Percentiles rank a stretch among this genome's conserved stretches.
Conservation (phyloP, 2,329 filamentous ascomycete species). For the Falciphora oryzae region DNA sequence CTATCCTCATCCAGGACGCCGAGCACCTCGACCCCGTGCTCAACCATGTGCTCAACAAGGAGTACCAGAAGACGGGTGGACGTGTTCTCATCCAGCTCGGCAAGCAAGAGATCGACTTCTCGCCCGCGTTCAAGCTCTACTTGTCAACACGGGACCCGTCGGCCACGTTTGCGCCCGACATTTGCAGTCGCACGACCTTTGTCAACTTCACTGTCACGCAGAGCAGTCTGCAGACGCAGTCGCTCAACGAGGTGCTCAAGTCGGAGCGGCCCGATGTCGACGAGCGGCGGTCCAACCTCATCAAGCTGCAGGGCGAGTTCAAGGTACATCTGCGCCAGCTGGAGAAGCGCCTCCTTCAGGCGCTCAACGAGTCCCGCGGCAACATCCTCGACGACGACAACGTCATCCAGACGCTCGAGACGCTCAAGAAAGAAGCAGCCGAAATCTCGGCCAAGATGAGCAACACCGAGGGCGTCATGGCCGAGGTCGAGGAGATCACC, state of each 20-base stretch:
- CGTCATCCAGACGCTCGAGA: slow-evolving; percentile 96
- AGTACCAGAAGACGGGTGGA: slow-evolving; percentile 97
- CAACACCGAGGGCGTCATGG: slow-evolving; percentile 97
- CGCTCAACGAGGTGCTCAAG: slow-evolving; percentile 93
- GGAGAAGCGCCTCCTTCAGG: slow-evolving; percentile 88
- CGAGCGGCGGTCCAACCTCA: slow-evolving; percentile 90
- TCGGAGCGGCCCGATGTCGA: slow-evolving; percentile 97
- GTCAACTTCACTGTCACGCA: slow-evolving; percentile 99
- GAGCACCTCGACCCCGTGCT: slow-evolving; percentile 96
- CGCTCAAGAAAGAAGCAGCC: slow-evolving; percentile 92
- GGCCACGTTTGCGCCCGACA: slow-evolving; percentile 86
- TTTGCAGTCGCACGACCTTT: slow-evolving; percentile 97
- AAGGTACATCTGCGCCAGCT: slow-evolving; percentile 95
- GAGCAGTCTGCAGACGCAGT: slow-evolving; percentile 97
- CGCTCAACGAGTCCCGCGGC: slow-evolving; percentile 92
- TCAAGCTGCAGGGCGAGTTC: slow-evolving; percentile 98
- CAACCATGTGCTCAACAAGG: slow-evolving; percentile 98
- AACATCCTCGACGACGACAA: slow-evolving; percentile 98
- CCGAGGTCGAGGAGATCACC: slow-evolving; percentile 93
- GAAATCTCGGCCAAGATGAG: slow-evolving; percentile 96
- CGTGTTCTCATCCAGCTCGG: slow-evolving; percentile 97
- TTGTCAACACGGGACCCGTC: slow-evolving; percentile 94
- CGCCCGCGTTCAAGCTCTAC: slow-evolving; percentile 91
- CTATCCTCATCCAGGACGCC: slow-evolving; percentile 96
- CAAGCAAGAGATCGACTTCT: slow-evolving; percentile 99